Evolutionary conservation across 768 basidiomycete species (phyloP).

Genomic region (Xerocomus potaroensis): DNA sequence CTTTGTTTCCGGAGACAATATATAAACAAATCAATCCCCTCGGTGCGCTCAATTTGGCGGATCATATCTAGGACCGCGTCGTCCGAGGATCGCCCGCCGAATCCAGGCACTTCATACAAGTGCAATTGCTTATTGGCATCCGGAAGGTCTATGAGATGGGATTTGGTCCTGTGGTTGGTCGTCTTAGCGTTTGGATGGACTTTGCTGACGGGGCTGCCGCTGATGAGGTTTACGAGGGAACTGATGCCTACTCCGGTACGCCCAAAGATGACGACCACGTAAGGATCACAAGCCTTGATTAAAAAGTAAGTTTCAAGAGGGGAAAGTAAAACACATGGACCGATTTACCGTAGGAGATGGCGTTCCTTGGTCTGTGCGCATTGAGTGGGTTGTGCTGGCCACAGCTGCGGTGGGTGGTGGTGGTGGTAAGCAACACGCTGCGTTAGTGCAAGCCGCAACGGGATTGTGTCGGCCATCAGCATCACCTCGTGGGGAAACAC

Average conservation of each 20-base stretch:
- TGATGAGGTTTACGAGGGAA: conserved; percentile 27
- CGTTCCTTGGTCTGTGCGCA: background rate
- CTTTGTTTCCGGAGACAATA: conserved; percentile 23
- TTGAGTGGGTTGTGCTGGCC: conserved; percentile 1
- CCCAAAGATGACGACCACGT: conserved; percentile 28
- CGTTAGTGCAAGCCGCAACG: background rate
- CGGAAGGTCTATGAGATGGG: background rate
- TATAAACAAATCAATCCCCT: conserved; percentile 21
- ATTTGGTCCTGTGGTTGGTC: background rate
- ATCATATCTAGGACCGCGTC: conserved; percentile 13
- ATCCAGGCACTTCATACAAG: conserved; percentile 25
- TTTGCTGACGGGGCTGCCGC: conserved; percentile 14
- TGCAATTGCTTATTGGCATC: conserved; percentile 1
- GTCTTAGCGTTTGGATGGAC: conserved; percentile 10
- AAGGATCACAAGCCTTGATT: conserved; percentile 10
- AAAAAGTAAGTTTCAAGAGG: background rate
- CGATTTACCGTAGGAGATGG: conserved; percentile 3
- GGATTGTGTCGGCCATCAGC: background rate
- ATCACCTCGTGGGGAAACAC: conserved; percentile 17
- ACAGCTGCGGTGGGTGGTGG: too few species aligned
- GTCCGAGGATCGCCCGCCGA: conserved; percentile 8
- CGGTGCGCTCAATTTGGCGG: conserved; percentile 8
- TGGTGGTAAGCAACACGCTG: background rate
- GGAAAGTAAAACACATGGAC: background rate
- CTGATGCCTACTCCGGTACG: conserved; percentile 27